Evolutionary conservation across 2,329 filamentous ascomycete species (phyloP), one percentile per base, ranked within the genome.

Genomic region (Nemania sp.): DNA sequence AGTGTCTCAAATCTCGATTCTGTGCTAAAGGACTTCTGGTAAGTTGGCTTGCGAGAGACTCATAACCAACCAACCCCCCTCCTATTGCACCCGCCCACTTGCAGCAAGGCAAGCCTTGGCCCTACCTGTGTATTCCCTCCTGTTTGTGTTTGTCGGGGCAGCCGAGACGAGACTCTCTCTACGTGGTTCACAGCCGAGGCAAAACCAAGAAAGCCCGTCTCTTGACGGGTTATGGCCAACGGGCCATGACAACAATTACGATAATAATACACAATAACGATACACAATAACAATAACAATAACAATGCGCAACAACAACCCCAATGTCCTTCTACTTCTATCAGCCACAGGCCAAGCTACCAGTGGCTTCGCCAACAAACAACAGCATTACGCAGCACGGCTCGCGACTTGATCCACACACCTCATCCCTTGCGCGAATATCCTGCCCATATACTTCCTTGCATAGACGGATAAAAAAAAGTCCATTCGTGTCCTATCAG

Each of bases 1-100:
- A 53, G 60, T 65, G 65, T 67, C 65, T 66, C 63, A 67, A 64
- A 54, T 56, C 58, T 55, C 34, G 54, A 52, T 47, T 62, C 65
- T 61, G 61, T 64, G 59, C 64, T 66, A 52, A 60, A 68, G 58
- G 63, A 63, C 43, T 48, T 52, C 42, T 52, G 60, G 66, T 68
- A 65, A 65, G 64, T 68, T 18, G 13, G 11, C 18, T 57, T 45
- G 54, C 34, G 54, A 60, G 60, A 65, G 49, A 58, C 60, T 60
- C 54, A 46, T 29, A 29, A 29, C n/a, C n/a, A 29, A 29, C 60
- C 43, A n/a, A n/a, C 39, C 50, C 58, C 54, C 56, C 29, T 47
- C 57, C 29, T 55, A 18, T 48, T 49, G 18, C 42, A 35, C 34
- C 17, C 20, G 20, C 15, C 55, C 51, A n/a, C 54, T 29, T 39